phyloP scores from a whole-genome alignment of 371 early-diverging fungal species.

The Apophysomyces trapeziformis region DNA sequence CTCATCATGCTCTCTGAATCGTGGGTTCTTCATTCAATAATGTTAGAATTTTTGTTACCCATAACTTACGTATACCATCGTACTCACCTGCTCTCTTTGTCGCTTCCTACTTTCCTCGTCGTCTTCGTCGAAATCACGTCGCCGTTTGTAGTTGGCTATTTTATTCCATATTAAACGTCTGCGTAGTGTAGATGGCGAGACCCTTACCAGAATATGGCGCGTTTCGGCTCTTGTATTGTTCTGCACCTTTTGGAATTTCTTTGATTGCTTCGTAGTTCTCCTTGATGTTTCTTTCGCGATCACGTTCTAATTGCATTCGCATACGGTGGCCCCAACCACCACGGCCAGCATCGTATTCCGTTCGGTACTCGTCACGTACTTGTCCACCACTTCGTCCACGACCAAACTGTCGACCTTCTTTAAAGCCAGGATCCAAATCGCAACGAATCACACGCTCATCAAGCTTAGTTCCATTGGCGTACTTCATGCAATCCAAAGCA shows the following conservation, averaged over 20 bases:
- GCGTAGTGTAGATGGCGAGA: not conserved
- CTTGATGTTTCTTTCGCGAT: constrained; percentile 64
- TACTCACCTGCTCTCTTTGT: constrained; percentile 47
- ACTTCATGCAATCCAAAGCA: constrained; percentile 93
- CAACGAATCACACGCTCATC: constrained; percentile 95
- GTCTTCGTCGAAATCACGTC: constrained; percentile 51
- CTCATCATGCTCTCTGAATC: constrained; percentile 62
- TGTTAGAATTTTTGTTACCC: not conserved
- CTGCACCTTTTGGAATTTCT: constrained; percentile 67
- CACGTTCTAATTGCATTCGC: constrained; percentile 65
- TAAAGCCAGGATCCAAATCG: constrained; percentile 98
- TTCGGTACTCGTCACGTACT: constrained; percentile 94
- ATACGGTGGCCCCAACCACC: constrained; percentile 96
- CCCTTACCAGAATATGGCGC: not conserved
- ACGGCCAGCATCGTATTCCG: constrained; percentile 93
- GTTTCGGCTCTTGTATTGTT: constrained; percentile 54
- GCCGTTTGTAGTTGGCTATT: constrained; percentile 17
- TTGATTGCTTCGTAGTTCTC: constrained; percentile 68
- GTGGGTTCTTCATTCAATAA: constrained; percentile 45
- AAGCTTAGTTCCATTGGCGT: constrained; percentile 92
- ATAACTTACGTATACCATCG: not conserved
- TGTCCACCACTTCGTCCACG: constrained; percentile 96
- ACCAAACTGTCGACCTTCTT: constrained; percentile 96
- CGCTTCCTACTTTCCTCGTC: constrained; percentile 47
- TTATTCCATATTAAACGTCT: not conserved